Evolutionary conservation across 129 eudicot genomes (phyloP).

Genomic region (Centrapalus pauciflorus): DNA sequence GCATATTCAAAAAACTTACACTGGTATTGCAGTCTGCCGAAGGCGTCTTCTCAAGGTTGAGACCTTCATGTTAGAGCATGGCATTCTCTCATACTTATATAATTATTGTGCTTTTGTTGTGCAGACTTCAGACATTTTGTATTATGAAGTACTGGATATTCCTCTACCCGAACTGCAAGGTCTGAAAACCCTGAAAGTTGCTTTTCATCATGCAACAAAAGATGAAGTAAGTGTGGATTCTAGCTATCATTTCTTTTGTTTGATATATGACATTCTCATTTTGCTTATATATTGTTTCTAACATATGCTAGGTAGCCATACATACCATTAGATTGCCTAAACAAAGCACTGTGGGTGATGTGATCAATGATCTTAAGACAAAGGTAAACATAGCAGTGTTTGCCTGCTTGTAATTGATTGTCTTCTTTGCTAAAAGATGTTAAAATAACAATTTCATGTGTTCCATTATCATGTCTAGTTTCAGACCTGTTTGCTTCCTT

Average conservation of each 20-base stretch:
- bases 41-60: no score
- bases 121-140: slow-evolving; percentile 76
- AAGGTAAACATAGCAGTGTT: slow-evolving; percentile 37
- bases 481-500: background rate
- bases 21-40: no score
- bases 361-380: slow-evolving; percentile 64
- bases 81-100: background rate
- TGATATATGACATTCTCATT: background rate
- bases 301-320: slow-evolving; percentile 50
- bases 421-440: background rate
- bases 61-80: background rate
- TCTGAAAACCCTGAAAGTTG: slow-evolving; percentile 77
- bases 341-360: slow-evolving; percentile 87
- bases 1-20: no score
- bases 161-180: slow-evolving; percentile 92
- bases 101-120: slow-evolving; percentile 2
- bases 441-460: background rate
- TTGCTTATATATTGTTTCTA: slow-evolving; percentile 1
- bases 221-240: slow-evolving; percentile 57
- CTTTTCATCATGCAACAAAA: slow-evolving; percentile 76
- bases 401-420: background rate
- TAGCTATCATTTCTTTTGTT: background rate
- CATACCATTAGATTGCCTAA: slow-evolving; percentile 78
- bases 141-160: slow-evolving; percentile 86
- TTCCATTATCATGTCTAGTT: background rate